These are phyloP conservation scores for Fusarium stilboides DNA, from an alignment of 2,329 filamentous ascomycete species.

Conservation along the genomic window DNA sequence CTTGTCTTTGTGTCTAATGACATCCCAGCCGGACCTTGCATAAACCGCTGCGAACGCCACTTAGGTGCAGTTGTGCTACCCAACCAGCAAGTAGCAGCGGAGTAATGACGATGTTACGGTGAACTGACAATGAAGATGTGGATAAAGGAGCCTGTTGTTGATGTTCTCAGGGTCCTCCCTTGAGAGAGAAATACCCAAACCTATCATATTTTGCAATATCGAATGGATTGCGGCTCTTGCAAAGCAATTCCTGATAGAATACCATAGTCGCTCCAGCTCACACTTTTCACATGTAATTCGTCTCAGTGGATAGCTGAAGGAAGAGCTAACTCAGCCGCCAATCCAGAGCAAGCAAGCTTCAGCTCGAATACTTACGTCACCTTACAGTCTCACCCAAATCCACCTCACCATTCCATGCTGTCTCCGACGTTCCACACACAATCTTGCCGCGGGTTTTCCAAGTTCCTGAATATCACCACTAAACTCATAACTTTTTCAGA, in stretches of 20 bases:
- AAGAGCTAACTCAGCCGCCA: constrained; percentile 23
- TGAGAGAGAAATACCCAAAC: neutral
- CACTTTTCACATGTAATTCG: constrained; percentile 34
- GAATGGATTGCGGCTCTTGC: constrained; percentile 3
- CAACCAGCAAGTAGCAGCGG: constrained; percentile 17
- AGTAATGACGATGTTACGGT: neutral
- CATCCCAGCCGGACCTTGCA: constrained; percentile 29
- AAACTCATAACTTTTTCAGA: constrained; percentile 5
- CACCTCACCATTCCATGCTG: constrained; percentile 39
- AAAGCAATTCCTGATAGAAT: neutral
- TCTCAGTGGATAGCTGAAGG: neutral
- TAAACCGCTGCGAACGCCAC: constrained; percentile 31
- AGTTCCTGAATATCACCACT: constrained; percentile 26
- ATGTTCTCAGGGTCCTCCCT: neutral
- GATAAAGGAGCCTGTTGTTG: neutral
- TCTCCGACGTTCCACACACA: constrained; percentile 8
- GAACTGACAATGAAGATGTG: constrained; percentile 2
- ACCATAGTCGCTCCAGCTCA: constrained; percentile 1
- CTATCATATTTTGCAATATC: constrained; percentile 1
- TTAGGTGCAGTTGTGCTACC: constrained; percentile 33
- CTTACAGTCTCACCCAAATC: constrained; percentile 9
- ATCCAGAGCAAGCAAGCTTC: constrained; percentile 23
- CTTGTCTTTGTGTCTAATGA: neutral
- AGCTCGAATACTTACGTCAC: constrained; percentile 30
- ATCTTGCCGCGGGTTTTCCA: constrained; percentile 3